These are phyloP conservation scores for Ganoderma lingzhi DNA, from an alignment of 1,284 basidiomycete species.

Conservation along the genomic window DNA sequence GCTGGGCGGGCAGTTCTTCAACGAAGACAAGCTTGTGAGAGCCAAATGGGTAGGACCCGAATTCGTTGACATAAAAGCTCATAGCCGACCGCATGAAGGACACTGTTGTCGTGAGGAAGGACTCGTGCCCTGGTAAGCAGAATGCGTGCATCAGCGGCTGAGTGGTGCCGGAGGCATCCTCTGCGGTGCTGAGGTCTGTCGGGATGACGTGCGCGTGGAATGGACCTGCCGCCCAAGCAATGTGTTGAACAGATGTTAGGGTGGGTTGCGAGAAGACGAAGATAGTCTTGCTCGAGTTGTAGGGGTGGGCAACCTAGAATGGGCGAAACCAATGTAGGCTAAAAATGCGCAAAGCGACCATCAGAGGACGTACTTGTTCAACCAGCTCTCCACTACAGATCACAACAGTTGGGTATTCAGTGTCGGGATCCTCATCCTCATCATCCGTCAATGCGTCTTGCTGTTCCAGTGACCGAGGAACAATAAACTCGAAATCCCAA, in stretches of 20 bases:
- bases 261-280: constrained; percentile 93
- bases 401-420: constrained; percentile 82
- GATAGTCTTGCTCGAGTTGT: constrained; percentile 93
- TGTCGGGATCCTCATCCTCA: constrained; percentile 59
- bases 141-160: constrained; percentile 94
- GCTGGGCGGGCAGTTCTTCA: constrained; percentile 82
- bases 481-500: constrained; percentile 98
- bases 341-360: background rate
- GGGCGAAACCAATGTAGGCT: background rate
- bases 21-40: constrained; percentile 98
- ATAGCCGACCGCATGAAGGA: constrained; percentile 88
- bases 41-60: constrained; percentile 95
- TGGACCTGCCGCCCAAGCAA: constrained; percentile 95
- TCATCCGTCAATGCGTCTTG: constrained; percentile 55
- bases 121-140: constrained; percentile 89
- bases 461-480: constrained; percentile 87
- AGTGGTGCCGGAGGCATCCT: constrained; percentile 68
- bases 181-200: constrained; percentile 60
- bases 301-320: constrained; percentile 87
- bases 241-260: constrained; percentile 93
- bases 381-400: constrained; percentile 94
- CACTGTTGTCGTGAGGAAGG: constrained; percentile 73
- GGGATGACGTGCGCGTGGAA: constrained; percentile 86
- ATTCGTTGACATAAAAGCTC: constrained; percentile 92
- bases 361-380: constrained; percentile 75